phyloP scores from a whole-genome alignment of 306 rosid species.

The Lablab purpureus region DNA sequence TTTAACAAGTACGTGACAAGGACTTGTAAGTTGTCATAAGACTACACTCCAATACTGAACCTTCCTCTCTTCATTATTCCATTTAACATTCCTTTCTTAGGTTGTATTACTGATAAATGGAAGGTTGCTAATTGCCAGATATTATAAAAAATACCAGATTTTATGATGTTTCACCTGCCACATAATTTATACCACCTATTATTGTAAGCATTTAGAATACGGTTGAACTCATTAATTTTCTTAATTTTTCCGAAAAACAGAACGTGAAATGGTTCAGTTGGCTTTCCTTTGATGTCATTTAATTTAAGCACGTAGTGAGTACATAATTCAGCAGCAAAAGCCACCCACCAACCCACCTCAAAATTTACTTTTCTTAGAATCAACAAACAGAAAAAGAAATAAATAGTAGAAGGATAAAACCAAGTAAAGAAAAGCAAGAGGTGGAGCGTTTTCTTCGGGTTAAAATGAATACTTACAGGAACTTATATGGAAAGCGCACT shows the following conservation, averaged over 20 bases:
- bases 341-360: constrained; percentile 35
- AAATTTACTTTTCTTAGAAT: constrained; percentile 2
- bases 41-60: neutral
- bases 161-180: constrained; percentile 27
- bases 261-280: constrained; percentile 50
- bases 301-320: constrained; percentile 50
- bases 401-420: neutral
- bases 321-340: constrained; percentile 41
- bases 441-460: constrained; percentile 48
- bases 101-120: neutral
- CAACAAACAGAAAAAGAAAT: constrained; percentile 26
- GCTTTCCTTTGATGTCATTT: constrained; percentile 41
- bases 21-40: constrained; percentile 20
- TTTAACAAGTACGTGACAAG: constrained; percentile 15
- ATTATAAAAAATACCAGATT: neutral
- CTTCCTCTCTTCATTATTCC: neutral
- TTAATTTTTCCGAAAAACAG: constrained; percentile 11
- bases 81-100: constrained; percentile 20
- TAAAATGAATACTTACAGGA: neutral
- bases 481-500: constrained; percentile 50
- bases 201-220: neutral
- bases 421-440: neutral
- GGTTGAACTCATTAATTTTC: neutral
- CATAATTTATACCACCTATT: neutral
- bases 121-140: constrained; percentile 33